These are phyloP conservation scores for Calonectria leucothoes DNA, from an alignment of 2,329 filamentous ascomycete genomes.

Conservation along the genomic window DNA sequence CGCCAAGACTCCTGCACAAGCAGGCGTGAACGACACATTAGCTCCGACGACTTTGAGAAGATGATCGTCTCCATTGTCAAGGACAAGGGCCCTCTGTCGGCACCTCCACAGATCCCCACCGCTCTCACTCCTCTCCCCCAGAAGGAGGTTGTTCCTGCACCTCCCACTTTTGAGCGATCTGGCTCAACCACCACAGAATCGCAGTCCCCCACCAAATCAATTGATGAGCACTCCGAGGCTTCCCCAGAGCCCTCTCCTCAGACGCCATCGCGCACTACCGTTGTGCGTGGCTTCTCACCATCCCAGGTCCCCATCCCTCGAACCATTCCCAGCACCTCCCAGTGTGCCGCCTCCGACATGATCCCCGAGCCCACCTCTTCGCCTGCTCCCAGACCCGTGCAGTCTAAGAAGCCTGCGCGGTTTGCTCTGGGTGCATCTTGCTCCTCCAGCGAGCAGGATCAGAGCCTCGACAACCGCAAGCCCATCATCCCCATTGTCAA, in stretches of 20 bases:
- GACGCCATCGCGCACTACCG: conserved; percentile 50
- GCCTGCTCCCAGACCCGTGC: conserved; percentile 73
- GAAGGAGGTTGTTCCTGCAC: conserved; percentile 55
- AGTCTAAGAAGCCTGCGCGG: conserved; percentile 71
- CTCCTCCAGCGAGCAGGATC: conserved; percentile 72
- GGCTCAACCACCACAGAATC: conserved; percentile 59
- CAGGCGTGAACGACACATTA: conserved; percentile 86
- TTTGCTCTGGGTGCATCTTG: conserved; percentile 85
- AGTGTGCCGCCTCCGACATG: conserved; percentile 62
- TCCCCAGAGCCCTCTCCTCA: conserved; percentile 44
- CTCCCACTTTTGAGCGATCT: conserved; percentile 52
- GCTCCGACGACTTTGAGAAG: conserved; percentile 91
- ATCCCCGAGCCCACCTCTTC: conserved; percentile 72
- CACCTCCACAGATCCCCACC: conserved; percentile 44
- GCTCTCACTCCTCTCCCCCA: conserved; percentile 49
- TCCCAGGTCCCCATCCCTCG: conserved; percentile 69
- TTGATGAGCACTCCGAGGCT: conserved; percentile 55
- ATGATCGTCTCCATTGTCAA: conserved; percentile 95
- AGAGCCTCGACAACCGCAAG: conserved; percentile 59
- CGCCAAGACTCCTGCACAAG: conserved; percentile 78
- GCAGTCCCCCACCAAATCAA: conserved; percentile 67
- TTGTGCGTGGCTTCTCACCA: conserved; percentile 89
- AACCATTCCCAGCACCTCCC: conserved; percentile 60
- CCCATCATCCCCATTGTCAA: conserved; percentile 44
- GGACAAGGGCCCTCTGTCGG: conserved; percentile 74